These are phyloP conservation scores for Aspergillus pseudoviridinutans DNA, from an alignment of 2,329 filamentous ascomycete species.

Conservation along the genomic window DNA sequence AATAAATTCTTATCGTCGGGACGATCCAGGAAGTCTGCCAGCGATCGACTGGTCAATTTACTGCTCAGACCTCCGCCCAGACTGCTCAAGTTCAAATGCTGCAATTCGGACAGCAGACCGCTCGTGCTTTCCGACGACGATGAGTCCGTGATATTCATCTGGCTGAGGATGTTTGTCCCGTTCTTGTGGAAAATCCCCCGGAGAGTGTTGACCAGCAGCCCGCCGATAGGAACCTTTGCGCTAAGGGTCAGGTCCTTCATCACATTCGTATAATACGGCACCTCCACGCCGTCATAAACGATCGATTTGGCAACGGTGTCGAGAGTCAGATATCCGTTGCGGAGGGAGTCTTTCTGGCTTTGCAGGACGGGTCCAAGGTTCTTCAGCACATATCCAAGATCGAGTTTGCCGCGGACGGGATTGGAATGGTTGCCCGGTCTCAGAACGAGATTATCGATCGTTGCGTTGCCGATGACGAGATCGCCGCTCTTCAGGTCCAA, in stretches of 20 bases:
- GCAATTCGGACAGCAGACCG: neutral
- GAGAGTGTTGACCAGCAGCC: slow-evolving; percentile 29
- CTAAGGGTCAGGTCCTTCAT: slow-evolving; percentile 29
- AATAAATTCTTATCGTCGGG: neutral
- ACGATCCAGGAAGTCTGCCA: neutral
- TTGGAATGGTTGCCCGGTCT: slow-evolving; percentile 52
- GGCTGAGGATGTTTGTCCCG: slow-evolving; percentile 11
- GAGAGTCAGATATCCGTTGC: slow-evolving; percentile 25
- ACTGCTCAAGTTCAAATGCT: slow-evolving; percentile 12
- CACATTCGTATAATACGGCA: slow-evolving; percentile 34
- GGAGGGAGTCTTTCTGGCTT: slow-evolving; percentile 21
- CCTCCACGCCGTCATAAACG: slow-evolving; percentile 25
- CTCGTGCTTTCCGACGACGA: neutral
- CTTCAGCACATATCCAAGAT: slow-evolving; percentile 39
- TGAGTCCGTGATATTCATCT: slow-evolving; percentile 7
- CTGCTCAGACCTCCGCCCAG: neutral
- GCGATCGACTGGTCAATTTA: neutral
- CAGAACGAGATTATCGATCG: slow-evolving; percentile 49
- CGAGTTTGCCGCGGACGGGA: slow-evolving; percentile 46
- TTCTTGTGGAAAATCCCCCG: slow-evolving; percentile 16
- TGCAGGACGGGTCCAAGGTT: slow-evolving; percentile 24
- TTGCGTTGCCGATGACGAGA: slow-evolving; percentile 47
- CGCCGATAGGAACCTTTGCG: slow-evolving; percentile 24
- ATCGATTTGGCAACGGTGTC: slow-evolving; percentile 25
- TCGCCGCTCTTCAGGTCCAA: slow-evolving; percentile 49